Percentiles rank a stretch among this genome's conserved stretches.
These are phyloP conservation scores for Neurospora sp. DNA, from an alignment of 495 filamentous ascomycete species.

Conservation along the genomic window DNA sequence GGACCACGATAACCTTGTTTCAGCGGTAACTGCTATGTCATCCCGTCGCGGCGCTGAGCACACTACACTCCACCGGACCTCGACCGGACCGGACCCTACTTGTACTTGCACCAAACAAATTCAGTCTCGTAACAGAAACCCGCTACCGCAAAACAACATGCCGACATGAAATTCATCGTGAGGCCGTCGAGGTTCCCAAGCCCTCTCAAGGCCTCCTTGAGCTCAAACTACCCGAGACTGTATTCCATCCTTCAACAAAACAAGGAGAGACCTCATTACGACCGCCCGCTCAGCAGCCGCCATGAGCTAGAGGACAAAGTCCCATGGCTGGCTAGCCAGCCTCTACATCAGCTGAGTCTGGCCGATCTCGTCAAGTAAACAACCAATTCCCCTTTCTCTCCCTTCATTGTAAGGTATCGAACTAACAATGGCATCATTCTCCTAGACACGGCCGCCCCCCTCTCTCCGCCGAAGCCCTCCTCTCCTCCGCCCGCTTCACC, in stretches of 20 bases:
- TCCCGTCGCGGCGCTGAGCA: not conserved
- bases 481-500: slow-evolving; percentile 88
- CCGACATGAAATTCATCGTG: slow-evolving; percentile 32
- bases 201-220: slow-evolving; percentile 18
- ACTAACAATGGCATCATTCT: not conserved
- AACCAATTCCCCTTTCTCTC: not conserved
- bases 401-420: not conserved
- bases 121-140: too few relatives aligned
- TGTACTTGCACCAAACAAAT: not conserved
- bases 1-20: not conserved
- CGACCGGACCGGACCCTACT: not conserved
- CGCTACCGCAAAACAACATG: too few relatives aligned
- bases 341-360: slow-evolving; percentile 71
- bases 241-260: not conserved
- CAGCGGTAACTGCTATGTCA: not conserved
- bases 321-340: slow-evolving; percentile 62
- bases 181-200: slow-evolving; percentile 29
- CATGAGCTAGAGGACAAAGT: slow-evolving; percentile 54
- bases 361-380: slow-evolving; percentile 69
- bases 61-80: not conserved
- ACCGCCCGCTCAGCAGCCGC: not conserved
- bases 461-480: slow-evolving; percentile 64
- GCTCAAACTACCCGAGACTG: not conserved
- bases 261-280: not conserved
- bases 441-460: slow-evolving; percentile 81